A percentile compares a stretch with the other conserved stretches of the same genome.
These are phyloP conservation scores for Rhizopogon sp. DNA, from an alignment of 768 basidiomycete genomes.

Conservation along the genomic window DNA sequence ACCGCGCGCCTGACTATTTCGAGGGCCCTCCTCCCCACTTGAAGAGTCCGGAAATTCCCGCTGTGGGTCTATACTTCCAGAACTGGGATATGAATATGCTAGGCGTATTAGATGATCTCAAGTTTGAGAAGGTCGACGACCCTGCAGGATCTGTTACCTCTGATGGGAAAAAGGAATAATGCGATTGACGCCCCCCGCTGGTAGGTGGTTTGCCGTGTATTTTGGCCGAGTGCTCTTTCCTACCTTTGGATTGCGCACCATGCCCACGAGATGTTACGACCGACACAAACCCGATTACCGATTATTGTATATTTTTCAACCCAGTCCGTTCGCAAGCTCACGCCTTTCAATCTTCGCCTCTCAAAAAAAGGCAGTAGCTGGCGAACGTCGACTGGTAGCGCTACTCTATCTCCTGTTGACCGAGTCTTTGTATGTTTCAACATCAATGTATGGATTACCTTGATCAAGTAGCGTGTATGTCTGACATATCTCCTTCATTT, in stretches of 20 bases:
- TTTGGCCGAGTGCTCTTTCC: neutral
- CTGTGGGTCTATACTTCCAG: neutral
- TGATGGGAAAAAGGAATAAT: neutral
- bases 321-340: no score
- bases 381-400: no score
- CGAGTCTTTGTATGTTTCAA: slow-evolving; percentile 10
- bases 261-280: neutral
- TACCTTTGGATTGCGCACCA: neutral
- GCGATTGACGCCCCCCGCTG: no score
- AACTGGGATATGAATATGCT: slow-evolving; percentile 2
- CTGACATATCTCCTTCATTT: no score
- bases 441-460: no score
- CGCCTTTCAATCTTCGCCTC: no score
- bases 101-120: slow-evolving; percentile 7
- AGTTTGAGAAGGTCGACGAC: neutral
- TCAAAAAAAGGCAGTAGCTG: no score
- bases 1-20: no score
- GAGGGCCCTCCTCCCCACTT: no score
- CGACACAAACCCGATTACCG: no score
- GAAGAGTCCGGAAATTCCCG: slow-evolving; percentile 4
- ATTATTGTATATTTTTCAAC: neutral
- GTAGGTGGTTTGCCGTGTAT: no score
- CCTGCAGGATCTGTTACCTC: neutral
- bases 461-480: no score
- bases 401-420: slow-evolving; percentile 1